A percentile compares a stretch with the other conserved stretches of the same genome.
Conservation (phyloP, 169 alveolate genomes). For the Plasmodium vinckei region DNA sequence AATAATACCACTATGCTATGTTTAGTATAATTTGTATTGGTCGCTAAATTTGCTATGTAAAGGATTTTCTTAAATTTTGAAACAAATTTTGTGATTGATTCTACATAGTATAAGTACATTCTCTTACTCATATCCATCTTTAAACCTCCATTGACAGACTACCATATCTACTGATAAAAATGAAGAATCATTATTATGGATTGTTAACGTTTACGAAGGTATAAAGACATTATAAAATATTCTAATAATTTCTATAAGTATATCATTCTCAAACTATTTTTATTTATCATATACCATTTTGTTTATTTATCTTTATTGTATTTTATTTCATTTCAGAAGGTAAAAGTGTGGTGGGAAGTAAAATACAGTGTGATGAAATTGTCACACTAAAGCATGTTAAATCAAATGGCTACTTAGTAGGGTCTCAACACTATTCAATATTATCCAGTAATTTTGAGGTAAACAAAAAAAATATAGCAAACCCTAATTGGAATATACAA, state of each 20-base stretch:
- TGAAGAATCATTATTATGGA: constrained; percentile 54
- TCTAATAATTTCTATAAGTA: background rate
- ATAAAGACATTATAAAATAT: background rate
- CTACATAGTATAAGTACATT: background rate
- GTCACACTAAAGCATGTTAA: constrained; percentile 57
- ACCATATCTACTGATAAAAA: constrained; percentile 42
- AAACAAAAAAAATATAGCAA: background rate
- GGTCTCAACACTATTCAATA: constrained; percentile 29
- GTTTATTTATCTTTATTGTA: background rate
- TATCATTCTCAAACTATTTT: background rate
- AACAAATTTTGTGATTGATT: no score
- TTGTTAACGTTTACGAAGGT: constrained; percentile 70
- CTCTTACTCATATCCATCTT: background rate
- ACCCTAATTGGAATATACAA: no score
- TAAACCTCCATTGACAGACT: constrained; percentile 20
- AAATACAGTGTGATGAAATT: constrained; percentile 65
- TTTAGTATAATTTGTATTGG: no score
- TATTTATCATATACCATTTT: background rate
- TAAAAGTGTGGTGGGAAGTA: constrained; percentile 47
- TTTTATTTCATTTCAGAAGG: constrained; percentile 10
- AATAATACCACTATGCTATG: no score
- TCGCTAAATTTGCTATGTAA: no score
- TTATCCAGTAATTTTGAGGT: constrained; percentile 66
- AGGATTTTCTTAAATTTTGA: no score
- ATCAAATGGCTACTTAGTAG: constrained; percentile 61